Evolutionary conservation across 345 rosid species (phyloP), one percentile per base, ranked within the genome.

Genomic region (Eucalyptus albens): DNA sequence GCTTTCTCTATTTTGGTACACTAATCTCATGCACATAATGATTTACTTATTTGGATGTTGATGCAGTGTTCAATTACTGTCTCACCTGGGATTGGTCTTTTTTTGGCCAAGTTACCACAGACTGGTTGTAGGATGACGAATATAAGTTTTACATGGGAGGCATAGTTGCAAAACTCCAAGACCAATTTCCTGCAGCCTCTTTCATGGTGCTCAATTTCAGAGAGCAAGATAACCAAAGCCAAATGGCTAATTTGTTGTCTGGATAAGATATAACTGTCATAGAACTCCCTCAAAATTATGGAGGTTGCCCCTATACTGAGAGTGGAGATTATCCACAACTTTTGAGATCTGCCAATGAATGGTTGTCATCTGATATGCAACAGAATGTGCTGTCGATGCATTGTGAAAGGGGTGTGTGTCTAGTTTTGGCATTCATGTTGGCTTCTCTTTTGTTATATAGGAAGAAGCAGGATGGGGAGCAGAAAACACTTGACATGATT

Each of bases 271-370:
- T 96, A 93, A 97, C 98, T 15, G 93, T 95, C 86, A 97, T 97
- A 98, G 99, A 97, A 93, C 96, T 97, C 90, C 99, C 99, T 91
- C 95, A 44, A 96, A 89, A 97, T 87, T 96, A 97, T 44, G 98
- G 97, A 92, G 98, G 98, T 65, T 97, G 98, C 91, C 45, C 45
- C 40, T 37, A 37, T 37, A 42, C 94, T 93, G 59, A 91, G 94
- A 82, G 95, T 97, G 93, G 99, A 97, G 94, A 90, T 96, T 88
- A 90, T 97, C 88, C 99, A 95, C 91, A 96, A 96, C 94, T 97
- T 97, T 93, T 97, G 88, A 95, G 97, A 88, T 97, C 99, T 8
- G 93, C 96, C 33, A 96, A 97, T 91, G 96, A 97, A 91, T 97
- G 99, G 98, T 97, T 97, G 44, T 94, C 97, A 4, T 95, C 96